Evolutionary conservation across 768 basidiomycete genomes (phyloP), one percentile per base, ranked within the genome.

Genomic region (Podaxis sp.): DNA sequence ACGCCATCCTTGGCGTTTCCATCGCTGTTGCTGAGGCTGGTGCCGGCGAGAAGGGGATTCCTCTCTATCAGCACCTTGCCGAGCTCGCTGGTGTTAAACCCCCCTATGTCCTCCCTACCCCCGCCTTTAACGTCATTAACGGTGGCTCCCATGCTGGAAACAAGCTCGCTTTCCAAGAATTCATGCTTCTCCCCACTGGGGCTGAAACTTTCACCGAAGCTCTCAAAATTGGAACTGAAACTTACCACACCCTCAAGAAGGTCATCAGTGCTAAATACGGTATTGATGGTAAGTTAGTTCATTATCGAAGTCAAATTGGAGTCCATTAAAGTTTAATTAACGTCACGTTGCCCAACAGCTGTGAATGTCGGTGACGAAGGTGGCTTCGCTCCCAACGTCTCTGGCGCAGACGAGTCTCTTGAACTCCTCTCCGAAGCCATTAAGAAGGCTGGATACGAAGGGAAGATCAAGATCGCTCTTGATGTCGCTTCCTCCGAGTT

Each of bases 301-400:
- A 69, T 41, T 50, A 8, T 33, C 33, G 33, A 8, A 33, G 10
- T 33, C 33, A 10, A 10, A 13, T 24, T 60, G 51, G 36, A 53
- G 33, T 33, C 4, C 15, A n/a, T 8, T 13, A 12, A 46, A 55
- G 44, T 59, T 62, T 33, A 37, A n/a, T 28, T 28, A 65, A 63
- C 53, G 59, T 52, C 60, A 40, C 64, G 63, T 67, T 71, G 60
- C 46, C 62, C 44, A 49, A 26, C 64, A 97, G 96, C 96, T 70
- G 94, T 95, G 75, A 99, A 99, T 74, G 96, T 99, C 69, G 97
- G 97, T 80, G 97, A 99, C 69, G 97, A 99, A 84, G 97, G 97
- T 80, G 97, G 97, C 62, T 99, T 99, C 72, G 97, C 97, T 36
- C 97, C 97, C 69, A 99, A 98, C 80, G 96, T 99, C 67, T 88